Conservation (phyloP, 1,284 basidiomycete genomes). For the Papiliotrema fonsecae region DNA sequence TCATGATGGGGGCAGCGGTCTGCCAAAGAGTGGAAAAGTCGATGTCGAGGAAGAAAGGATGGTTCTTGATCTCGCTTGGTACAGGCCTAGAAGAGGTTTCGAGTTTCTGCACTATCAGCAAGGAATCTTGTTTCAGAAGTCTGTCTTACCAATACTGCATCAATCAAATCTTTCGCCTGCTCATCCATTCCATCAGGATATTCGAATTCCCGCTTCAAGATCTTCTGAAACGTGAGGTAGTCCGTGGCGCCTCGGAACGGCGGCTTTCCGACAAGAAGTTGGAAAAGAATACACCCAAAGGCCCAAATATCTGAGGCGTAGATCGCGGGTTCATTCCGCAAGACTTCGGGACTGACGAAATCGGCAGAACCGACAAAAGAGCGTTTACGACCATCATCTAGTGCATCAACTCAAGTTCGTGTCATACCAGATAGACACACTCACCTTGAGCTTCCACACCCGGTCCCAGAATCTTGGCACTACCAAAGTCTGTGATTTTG, state of each 20-base stretch:
- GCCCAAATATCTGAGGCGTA: conserved; percentile 56
- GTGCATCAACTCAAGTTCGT: conserved; percentile 1
- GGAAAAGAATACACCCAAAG: conserved; percentile 55
- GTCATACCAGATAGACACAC: neutral
- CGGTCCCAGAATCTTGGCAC: conserved; percentile 68
- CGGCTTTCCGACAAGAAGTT: conserved; percentile 53
- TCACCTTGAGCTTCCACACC: conserved; percentile 24
- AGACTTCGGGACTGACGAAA: conserved; percentile 89
- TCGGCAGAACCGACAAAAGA: conserved; percentile 97
- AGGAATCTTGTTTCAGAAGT: no score
- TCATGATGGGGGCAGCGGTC: conserved; percentile 42
- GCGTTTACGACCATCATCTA: conserved; percentile 27
- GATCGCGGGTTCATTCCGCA: conserved; percentile 61
- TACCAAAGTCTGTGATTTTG: conserved; percentile 96
- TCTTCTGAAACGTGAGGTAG: conserved; percentile 57
- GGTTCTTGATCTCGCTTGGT: conserved; percentile 61
- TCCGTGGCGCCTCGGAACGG: conserved; percentile 56
- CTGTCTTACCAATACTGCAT: conserved; percentile 44
- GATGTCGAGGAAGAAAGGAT: conserved; percentile 68
- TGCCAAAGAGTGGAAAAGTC: conserved; percentile 74
- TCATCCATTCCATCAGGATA: conserved; percentile 51
- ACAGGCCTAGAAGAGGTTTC: conserved; percentile 62
- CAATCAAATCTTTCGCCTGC: conserved; percentile 50
- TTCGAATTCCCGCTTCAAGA: conserved; percentile 51
- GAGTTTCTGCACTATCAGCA: conserved; percentile 50